phyloP scores from a whole-genome alignment of 495 filamentous ascomycete species.

The Hamigera avellanea region DNA sequence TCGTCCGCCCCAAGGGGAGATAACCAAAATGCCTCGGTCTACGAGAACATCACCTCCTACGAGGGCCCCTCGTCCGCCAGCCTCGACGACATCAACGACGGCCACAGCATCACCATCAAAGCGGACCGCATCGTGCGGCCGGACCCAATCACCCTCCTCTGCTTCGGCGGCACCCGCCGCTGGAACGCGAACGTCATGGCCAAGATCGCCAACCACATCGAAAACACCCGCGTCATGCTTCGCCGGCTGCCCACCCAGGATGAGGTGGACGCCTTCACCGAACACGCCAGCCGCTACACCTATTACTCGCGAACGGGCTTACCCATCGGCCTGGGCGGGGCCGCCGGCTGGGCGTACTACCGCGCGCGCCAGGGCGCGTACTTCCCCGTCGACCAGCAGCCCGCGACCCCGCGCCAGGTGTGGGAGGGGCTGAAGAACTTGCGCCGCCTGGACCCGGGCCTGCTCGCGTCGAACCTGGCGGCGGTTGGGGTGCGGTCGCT shows the following conservation, averaged over 20 bases:
- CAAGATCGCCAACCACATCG: constrained; percentile 7
- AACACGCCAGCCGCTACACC: constrained; percentile 8
- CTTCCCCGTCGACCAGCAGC: too few species aligned
- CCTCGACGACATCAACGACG: constrained; percentile 6
- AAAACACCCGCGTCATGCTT: constrained; percentile 8
- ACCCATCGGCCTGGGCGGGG: constrained; percentile 6
- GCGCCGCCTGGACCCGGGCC: too few species aligned
- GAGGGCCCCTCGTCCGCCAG: not conserved
- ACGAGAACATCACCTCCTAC: too few species aligned
- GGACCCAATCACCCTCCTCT: constrained; percentile 17
- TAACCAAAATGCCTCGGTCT: constrained; percentile 3
- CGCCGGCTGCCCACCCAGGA: constrained; percentile 20
- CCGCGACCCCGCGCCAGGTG: too few species aligned
- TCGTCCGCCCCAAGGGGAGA: constrained; percentile 7
- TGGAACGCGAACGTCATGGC: constrained; percentile 8
- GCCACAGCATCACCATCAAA: constrained; percentile 6
- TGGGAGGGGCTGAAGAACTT: too few species aligned
- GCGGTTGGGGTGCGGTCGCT: constrained; percentile 11
- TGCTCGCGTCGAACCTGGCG: not conserved
- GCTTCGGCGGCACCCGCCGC: constrained; percentile 16
- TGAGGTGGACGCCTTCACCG: constrained; percentile 25
- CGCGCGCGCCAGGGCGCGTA: not conserved
- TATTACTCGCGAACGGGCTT: constrained; percentile 13
- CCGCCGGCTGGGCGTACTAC: constrained; percentile 1
- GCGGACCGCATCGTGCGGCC: constrained; percentile 11